Evolutionary conservation across 2,329 filamentous ascomycete species (phyloP).

Genomic region (Aspergillus fumigatus): DNA sequence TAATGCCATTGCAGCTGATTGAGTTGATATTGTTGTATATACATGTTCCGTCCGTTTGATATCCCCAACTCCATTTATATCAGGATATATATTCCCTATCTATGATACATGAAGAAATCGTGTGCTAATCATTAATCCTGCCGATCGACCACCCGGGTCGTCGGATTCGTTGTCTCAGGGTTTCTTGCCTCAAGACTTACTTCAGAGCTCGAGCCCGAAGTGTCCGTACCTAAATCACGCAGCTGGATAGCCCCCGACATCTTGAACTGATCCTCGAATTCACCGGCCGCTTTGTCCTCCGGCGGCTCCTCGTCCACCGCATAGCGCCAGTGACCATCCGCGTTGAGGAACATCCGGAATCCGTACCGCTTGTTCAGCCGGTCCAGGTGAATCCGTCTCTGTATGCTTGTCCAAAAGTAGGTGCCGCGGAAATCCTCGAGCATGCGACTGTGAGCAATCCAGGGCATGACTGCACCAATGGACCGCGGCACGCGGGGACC

Average conservation of each 20-base stretch:
- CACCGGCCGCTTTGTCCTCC: conserved; percentile 1
- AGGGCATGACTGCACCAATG: conserved; percentile 30
- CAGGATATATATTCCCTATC: neutral
- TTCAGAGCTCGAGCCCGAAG: no score
- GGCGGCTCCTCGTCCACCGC: conserved; percentile 29
- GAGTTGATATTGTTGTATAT: neutral
- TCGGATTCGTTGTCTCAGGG: neutral
- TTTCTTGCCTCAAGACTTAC: neutral
- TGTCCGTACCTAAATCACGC: neutral
- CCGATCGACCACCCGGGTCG: neutral
- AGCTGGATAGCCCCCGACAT: conserved; percentile 5
- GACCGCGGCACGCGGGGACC: conserved; percentile 32
- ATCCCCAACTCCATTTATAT: neutral
- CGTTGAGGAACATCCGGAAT: conserved; percentile 28
- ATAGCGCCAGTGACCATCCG: conserved; percentile 27
- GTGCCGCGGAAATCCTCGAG: conserved; percentile 27
- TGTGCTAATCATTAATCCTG: neutral
- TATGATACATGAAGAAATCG: neutral
- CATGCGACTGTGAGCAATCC: conserved; percentile 33
- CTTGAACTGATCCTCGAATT: neutral
- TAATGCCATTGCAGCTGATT: no score
- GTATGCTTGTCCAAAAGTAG: conserved; percentile 24
- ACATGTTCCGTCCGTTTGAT: neutral
- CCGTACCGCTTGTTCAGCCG: conserved; percentile 27
- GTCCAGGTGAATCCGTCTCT: conserved; percentile 23